phyloP scores from a whole-genome alignment of 1,139 yeast species.

The Ashbya aceris region DNA sequence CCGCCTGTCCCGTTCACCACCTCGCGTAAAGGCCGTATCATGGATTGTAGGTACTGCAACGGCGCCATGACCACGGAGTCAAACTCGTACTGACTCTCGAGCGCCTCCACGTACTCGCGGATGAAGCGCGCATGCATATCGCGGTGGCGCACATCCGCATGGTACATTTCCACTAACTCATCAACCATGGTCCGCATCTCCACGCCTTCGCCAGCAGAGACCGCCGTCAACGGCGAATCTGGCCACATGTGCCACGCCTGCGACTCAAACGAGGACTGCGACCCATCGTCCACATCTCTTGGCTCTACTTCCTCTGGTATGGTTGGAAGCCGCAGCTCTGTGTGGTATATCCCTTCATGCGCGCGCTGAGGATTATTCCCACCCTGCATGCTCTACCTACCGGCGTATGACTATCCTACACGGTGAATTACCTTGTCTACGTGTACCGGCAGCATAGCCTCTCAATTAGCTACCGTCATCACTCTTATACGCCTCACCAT shows the following conservation, averaged over 20 bases:
- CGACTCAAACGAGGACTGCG: not conserved
- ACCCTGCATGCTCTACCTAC: too few species aligned
- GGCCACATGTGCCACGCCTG: not conserved
- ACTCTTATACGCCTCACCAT: too few species aligned
- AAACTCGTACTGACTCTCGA: not conserved
- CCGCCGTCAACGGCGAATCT: not conserved
- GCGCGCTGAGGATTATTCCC: not conserved
- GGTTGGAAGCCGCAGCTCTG: not conserved
- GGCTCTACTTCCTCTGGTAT: constrained; percentile 1
- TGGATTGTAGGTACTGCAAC: constrained; percentile 1
- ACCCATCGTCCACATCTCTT: not conserved
- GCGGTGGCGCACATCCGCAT: not conserved
- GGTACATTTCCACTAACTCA: constrained; percentile 1
- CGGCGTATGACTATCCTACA: too few species aligned
- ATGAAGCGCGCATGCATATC: constrained; percentile 2
- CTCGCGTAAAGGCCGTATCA: constrained; percentile 1
- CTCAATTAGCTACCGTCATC: too few species aligned
- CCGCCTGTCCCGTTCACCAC: constrained; percentile 1
- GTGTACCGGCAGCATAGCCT: too few species aligned
- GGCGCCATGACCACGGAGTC: not conserved
- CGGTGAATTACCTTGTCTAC: too few species aligned
- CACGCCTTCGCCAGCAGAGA: not conserved
- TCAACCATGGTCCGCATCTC: not conserved
- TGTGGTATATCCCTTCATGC: not conserved
- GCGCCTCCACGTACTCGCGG: not conserved